Evolutionary conservation across 148 eudicot species (phyloP).

Genomic region (Rhododendron ovatum): DNA sequence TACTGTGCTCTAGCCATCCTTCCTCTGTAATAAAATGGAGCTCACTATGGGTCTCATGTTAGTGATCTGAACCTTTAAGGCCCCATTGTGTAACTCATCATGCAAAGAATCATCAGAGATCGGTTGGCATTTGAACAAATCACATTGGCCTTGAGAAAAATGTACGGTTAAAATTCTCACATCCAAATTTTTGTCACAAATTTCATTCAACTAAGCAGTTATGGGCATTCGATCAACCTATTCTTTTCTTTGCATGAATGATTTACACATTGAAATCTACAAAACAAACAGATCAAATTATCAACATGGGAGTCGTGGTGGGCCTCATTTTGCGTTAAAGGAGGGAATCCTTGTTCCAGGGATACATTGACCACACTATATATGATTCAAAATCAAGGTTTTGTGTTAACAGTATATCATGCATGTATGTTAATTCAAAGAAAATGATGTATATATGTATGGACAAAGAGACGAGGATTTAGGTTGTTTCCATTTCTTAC

Average conservation of each 20-base stretch:
- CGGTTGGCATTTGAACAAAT: background rate
- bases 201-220: background rate
- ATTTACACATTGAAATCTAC: background rate
- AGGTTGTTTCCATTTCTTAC: background rate
- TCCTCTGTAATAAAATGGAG: background rate
- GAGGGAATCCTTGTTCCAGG: background rate
- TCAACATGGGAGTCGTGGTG: background rate
- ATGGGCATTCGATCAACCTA: background rate
- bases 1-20: background rate
- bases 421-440: background rate
- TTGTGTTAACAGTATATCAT: background rate
- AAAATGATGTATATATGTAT: background rate
- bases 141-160: background rate
- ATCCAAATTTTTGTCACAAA: background rate
- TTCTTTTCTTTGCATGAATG: background rate
- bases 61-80: too few species aligned
- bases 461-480: background rate
- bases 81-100: too few species aligned
- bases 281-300: background rate
- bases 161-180: background rate
- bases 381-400: background rate
- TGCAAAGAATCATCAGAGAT: background rate
- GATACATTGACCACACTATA: background rate
- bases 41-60: too few species aligned
- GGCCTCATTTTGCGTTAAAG: background rate